Base-by-base conservation (phyloP, 139 green algal species). In the Asterochloris sp. region DNA sequence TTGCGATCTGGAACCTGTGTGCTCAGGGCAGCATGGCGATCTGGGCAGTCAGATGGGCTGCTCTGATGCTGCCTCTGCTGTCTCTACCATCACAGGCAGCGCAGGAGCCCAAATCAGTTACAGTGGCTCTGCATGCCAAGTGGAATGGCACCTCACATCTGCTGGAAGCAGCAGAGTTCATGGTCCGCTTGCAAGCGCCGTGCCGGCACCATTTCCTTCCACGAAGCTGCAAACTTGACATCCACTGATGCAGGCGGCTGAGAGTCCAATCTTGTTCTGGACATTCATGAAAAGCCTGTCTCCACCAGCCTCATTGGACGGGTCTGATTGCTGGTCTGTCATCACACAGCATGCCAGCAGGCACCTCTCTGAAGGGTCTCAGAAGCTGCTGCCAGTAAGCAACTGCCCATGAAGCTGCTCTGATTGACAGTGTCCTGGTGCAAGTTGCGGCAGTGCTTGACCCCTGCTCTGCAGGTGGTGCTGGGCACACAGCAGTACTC, bases 121-220 rank as follows among this genome's bases (percentile, higher is more conserved):
- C 76, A 15, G 76, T 96, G 13, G 89, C 74, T 13, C 80, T 97
- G 24, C 74, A 68, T 6, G 87, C 91, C 13, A 88, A 91, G 17
- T 97, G 93, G 90, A 67, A 83, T 0, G 88, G 83, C 28, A 94
- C 91, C 0, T 81, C 93, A 0, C 84, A 90, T 6, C 16, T 95
- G 17, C 87, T 94, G 54, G 93, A 97, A 69, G 91, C 91, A 11
- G 88, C 86, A 26, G 92, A 96, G 64, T 96, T 95, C 67, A 71
- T 96, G 88, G 92, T 95, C 60, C 11, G 69, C 29, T 27, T 64
- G 60, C 69, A 23, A 26, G 28, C 1, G 29, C 68, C 68, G 17
- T 69, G 23, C 71, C 19, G 6, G 21, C 28, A 38, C 64, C 12
- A 62, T 74, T 62, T 74, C 69, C 26, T 13, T 10, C 0, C 24